These are phyloP conservation scores for Penicillium janthinellum DNA, from an alignment of 2,329 filamentous ascomycete genomes.

Conservation along the genomic window DNA sequence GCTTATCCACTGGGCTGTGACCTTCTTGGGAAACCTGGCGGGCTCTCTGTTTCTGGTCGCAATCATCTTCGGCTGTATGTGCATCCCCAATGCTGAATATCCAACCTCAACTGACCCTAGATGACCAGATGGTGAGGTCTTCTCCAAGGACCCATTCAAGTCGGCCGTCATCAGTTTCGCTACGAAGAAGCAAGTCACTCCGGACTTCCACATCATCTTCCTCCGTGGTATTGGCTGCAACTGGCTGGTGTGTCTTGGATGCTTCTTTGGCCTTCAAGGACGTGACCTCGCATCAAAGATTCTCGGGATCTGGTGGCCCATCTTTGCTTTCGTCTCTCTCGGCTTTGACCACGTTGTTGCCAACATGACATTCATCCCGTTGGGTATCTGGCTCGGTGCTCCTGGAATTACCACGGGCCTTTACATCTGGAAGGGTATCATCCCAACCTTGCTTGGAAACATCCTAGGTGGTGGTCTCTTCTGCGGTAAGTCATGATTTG, in stretches of 20 bases:
- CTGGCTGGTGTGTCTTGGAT: constrained; percentile 60
- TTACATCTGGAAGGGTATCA: constrained; percentile 61
- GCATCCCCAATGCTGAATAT: not conserved
- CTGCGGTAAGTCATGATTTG: constrained; percentile 37
- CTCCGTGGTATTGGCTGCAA: constrained; percentile 58
- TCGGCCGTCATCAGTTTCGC: constrained; percentile 50
- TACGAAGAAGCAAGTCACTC: constrained; percentile 52
- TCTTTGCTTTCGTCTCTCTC: constrained; percentile 57
- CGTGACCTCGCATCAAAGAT: constrained; percentile 58
- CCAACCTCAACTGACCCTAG: not conserved
- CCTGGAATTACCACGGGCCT: constrained; percentile 50
- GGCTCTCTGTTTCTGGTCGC: constrained; percentile 53
- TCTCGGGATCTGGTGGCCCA: constrained; percentile 59
- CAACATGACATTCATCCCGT: constrained; percentile 58
- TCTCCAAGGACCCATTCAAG: constrained; percentile 48
- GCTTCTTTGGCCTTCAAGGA: constrained; percentile 49
- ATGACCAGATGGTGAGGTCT: constrained; percentile 48
- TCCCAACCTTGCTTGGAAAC: constrained; percentile 57
- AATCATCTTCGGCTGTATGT: constrained; percentile 52
- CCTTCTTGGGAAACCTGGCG: constrained; percentile 54
- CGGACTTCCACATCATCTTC: constrained; percentile 57
- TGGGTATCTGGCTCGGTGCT: constrained; percentile 54
- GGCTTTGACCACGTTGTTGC: constrained; percentile 60
- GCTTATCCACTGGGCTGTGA: constrained; percentile 49
- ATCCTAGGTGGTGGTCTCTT: constrained; percentile 57